Base-by-base conservation (phyloP, 257 asterid genomes). In the Solanum dulcamara region DNA sequence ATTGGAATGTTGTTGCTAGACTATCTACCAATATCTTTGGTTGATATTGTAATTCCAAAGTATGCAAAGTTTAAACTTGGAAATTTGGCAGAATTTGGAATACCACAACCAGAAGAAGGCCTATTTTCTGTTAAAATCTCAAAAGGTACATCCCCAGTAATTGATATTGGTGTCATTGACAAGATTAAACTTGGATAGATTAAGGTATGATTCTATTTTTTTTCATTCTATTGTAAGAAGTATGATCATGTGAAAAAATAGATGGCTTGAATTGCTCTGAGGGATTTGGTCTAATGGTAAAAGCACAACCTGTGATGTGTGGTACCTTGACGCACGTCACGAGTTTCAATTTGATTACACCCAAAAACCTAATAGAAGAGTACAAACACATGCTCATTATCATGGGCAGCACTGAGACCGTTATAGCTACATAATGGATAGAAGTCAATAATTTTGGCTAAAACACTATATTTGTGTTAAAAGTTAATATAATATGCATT, bases 91-190 rank as follows among this genome's bases (percentile, higher is more conserved):
- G 20, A 44, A 0, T 90, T 84, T 42, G 98, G 94, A 3, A 53
- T 94, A 40, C 9, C 38, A 57, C 90, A 86, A 84, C 97, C 94
- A 2, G 71, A 11, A 4, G 46, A 85, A 30, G 97, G 97, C 14
- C 95, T 97, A 0, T 93, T 93, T 62, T 46, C 17, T 20, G 67
- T 87, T 1, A 92, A 93, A 64, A 22, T 8, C 26, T 51, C 67
- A 28, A 83, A 84, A 0, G 97, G 98, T 0, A 51, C 89, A 57
- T n/a, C n/a, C 44, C 92, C 94, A 0, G 89, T 93, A 8, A 86
- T 93, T 44, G 97, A 94, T 51, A 93, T 87, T 35, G 94, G 97
- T 22, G 91, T 94, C 5, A 7, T 93, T 3, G 50, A 35, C 15
- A 92, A 90, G 71, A 93, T 94, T 4, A 84, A 74, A 66, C 24